Evolutionary conservation across 73 alveolate species (phyloP), one percentile per base, ranked within the genome.

Genomic region (Breviolum minutum): DNA sequence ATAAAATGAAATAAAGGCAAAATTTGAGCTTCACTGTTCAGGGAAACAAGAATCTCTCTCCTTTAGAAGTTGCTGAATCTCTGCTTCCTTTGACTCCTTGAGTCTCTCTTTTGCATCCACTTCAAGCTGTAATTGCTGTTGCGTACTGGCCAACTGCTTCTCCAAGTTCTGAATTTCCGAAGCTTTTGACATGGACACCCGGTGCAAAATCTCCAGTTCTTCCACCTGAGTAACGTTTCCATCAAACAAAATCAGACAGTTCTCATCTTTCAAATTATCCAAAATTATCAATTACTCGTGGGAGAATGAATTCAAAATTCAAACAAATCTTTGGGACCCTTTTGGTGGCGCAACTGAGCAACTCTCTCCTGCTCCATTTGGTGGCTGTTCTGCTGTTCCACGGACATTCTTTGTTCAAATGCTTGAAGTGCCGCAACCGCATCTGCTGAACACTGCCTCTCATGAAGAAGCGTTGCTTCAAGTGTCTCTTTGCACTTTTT

Each of bases 391-490:
- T 10, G 11, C 66, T 79, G 68, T n/a, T 79, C 66, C 48, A 22
- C 82, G 32, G 85, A 76, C 66, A 79, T 9, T 79, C 66, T 79
- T 9, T 27, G 68, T 40, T 79, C 87, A 8, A 12, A 30, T 8
- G 87, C 87, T n/a, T 79, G 30, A 29, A 79, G 66, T 4, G 87
- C 87, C 11, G 66, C 87, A 63, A 79, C 30, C 13, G 68, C 87
- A 79, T 79, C 87, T 10, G 87, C 64, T 12, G 87, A 63, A 79
- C 87, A 68, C 29, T 79, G 87, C 87, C 87, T 30, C 29, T 79
- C 87, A 13, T 32, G 87, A 79, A 79, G 87, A 79, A 79, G 68
- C 14, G 87, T 79, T 30, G 87, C 87, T 79, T 79, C 87, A 79
- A 79, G 87, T 64, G 24, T 79, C 30, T 79, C 87, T 79, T 79